Evolutionary conservation across 2,329 filamentous ascomycete species (phyloP), one percentile per base, ranked within the genome.

Genomic region (Orbilia brochopaga): DNA sequence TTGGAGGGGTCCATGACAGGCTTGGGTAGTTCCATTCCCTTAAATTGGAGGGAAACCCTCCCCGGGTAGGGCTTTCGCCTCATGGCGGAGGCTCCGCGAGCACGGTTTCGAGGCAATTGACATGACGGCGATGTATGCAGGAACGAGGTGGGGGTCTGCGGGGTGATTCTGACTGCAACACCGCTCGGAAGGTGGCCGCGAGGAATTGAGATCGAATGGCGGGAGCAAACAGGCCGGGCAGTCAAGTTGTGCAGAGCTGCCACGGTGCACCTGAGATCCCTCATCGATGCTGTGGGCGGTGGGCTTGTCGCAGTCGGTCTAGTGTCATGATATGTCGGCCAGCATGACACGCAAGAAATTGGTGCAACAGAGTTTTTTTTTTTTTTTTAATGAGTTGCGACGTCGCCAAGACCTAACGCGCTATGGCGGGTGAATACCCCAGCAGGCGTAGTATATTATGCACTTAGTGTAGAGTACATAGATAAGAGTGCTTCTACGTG

Each of bases 21-120:
- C 77, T 85, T 84, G 0, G 93, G 93, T 62, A 96, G 82, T 56
- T 87, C 83, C 50, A 88, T 84, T 77, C 58, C 44, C 21, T 63
- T 42, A 32, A 48, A 58, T 55, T 66, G 57, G 7, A 73, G 32
- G 19, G 69, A 73, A 21, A 73, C 61, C 24, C 61, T 57, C 4
- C 69, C 69, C 24, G 61, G 61, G 24, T 66, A 73, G 17, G 61
- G 61, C 24, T 62, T 42, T 11, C 69, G 56, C 21, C 62, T 55
- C 32, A 73, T 27, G n/a, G 37, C 69, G 27, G 69, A 73, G 17
- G 62, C 69, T 17, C 69, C 69, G 7, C 69, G 61, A 19, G 61
- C 46, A 10, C 62, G 61, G 35, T 73, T 73, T 17, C 61, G 55
- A 48, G 69, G 69, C 27, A 61, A 59, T 44, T 42, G 42, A 19